Evolutionary conservation across 306 rosid genomes (phyloP).

Genomic region (barrel medic (Medicago truncatula)): DNA sequence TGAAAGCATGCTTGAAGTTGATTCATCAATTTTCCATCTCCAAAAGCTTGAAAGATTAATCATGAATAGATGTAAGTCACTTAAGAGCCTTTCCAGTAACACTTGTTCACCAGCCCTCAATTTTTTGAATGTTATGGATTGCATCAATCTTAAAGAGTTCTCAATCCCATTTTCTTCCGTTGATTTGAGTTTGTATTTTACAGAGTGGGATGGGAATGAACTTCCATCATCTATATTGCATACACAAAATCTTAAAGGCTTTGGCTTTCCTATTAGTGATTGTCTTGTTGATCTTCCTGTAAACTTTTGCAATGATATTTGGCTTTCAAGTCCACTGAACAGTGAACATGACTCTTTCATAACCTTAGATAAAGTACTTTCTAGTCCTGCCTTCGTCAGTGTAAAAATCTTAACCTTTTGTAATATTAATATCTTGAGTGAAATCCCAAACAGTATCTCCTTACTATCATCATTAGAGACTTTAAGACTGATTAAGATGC

Average conservation of each 20-base stretch:
- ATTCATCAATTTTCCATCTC: constrained; percentile 18
- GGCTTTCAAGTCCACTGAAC: too few relatives aligned
- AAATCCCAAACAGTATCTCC: constrained; percentile 28
- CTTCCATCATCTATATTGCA: constrained; percentile 17
- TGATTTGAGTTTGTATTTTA: too few relatives aligned
- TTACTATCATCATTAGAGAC: constrained; percentile 9
- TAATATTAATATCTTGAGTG: background rate
- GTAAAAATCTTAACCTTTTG: too few relatives aligned
- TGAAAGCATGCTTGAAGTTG: background rate
- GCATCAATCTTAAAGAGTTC: constrained; percentile 5
- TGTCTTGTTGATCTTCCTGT: background rate
- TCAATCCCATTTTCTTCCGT: background rate
- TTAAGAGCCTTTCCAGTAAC: background rate
- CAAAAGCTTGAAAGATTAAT: background rate
- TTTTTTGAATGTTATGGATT: fast-evolving
- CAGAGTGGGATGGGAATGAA: background rate
- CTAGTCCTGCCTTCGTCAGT: too few relatives aligned
- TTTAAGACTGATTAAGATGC: fast-evolving
- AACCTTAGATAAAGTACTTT: too few relatives aligned
- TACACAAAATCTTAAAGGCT: background rate
- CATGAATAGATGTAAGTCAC: background rate
- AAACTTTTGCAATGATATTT: background rate
- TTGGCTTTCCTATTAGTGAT: background rate
- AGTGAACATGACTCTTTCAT: too few relatives aligned
- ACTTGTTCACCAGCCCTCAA: background rate